A percentile compares a stretch with the other conserved stretches of the same genome.
These are phyloP conservation scores for Podosphaera xanthii DNA, from an alignment of 2,329 filamentous ascomycete species.

Conservation along the genomic window DNA sequence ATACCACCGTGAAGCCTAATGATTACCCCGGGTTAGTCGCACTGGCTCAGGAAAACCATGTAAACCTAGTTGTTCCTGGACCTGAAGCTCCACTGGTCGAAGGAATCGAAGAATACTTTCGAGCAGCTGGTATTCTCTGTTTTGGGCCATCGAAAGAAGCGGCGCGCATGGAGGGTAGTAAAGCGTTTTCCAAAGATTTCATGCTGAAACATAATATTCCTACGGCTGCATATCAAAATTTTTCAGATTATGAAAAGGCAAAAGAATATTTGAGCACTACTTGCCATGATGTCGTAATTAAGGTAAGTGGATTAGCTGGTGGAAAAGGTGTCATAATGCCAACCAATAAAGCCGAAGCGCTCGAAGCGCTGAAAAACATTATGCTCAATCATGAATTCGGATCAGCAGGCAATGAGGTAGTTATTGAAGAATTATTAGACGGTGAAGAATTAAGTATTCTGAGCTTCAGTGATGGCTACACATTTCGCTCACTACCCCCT, in stretches of 20 bases:
- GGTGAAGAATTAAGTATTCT: conserved; percentile 86
- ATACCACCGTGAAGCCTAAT: conserved; percentile 39
- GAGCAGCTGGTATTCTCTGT: conserved; percentile 22
- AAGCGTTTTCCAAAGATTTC: conserved; percentile 94
- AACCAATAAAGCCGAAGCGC: conserved; percentile 56
- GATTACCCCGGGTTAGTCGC: conserved; percentile 56
- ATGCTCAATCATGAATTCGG: conserved; percentile 83
- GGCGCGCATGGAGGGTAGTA: conserved; percentile 82
- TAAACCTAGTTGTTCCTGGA: conserved; percentile 74
- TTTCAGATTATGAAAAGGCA: conserved; percentile 52
- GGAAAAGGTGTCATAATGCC: conserved; percentile 76
- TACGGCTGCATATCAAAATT: conserved; percentile 79
- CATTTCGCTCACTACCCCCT: conserved; percentile 61
- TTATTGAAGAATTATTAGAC: conserved; percentile 81
- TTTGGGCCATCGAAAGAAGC: conserved; percentile 75
- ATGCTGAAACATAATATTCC: conserved; percentile 83
- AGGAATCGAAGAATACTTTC: conserved; percentile 70
- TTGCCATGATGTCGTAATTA: conserved; percentile 65
- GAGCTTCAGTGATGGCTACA: conserved; percentile 75
- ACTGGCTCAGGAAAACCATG: conserved; percentile 46
- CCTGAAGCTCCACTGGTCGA: conserved; percentile 87
- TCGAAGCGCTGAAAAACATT: conserved; percentile 60
- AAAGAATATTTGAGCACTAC: conserved; percentile 50
- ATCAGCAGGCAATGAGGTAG: conserved; percentile 59
- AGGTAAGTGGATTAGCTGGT: conserved; percentile 74